A percentile compares a stretch with the other conserved stretches of the same genome.
Conservation (phyloP, 768 basidiomycete species). For the Leccinum uliginosum region DNA sequence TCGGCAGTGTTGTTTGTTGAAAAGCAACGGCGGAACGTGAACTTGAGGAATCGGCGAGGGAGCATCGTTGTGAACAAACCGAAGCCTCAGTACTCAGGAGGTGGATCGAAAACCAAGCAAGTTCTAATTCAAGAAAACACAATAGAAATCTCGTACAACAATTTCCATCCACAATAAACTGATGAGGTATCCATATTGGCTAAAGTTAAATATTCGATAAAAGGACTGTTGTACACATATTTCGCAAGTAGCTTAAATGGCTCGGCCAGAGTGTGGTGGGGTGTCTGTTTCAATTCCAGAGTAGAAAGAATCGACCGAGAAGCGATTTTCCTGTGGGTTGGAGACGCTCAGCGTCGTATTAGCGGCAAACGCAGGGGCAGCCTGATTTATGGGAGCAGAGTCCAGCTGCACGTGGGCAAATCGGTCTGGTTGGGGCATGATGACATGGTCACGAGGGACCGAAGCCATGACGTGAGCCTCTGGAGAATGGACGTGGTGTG, state of each 20-base stretch:
- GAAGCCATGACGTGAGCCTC: conserved; percentile 17
- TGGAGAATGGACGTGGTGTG: conserved; percentile 24
- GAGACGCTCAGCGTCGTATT: background rate
- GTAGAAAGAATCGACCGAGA: conserved; percentile 30
- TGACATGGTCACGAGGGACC: background rate
- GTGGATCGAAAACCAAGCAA: background rate
- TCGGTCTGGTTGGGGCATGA: conserved; percentile 17
- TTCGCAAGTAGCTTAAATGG: conserved; percentile 13
- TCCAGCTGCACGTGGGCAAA: conserved; percentile 5
- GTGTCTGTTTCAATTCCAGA: conserved; percentile 15
- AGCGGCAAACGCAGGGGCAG: conserved; percentile 7
- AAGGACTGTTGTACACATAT: background rate
- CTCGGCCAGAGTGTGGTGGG: conserved; percentile 9
- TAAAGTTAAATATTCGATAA: conserved; percentile 23
- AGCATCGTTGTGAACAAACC: conserved; percentile 6
- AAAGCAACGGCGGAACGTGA: conserved; percentile 12
- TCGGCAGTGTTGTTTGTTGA: conserved; percentile 25
- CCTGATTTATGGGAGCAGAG: conserved; percentile 2
- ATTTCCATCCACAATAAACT: conserved; percentile 6
- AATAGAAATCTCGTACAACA: conserved; percentile 1
- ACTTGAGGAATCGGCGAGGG: background rate
- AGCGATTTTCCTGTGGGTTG: conserved; percentile 12
- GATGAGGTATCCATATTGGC: conserved; percentile 1
- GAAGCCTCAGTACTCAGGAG: background rate
- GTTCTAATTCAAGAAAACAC: background rate